Conservation (phyloP, 257 asterid species). For the Solanum peruvianum region DNA sequence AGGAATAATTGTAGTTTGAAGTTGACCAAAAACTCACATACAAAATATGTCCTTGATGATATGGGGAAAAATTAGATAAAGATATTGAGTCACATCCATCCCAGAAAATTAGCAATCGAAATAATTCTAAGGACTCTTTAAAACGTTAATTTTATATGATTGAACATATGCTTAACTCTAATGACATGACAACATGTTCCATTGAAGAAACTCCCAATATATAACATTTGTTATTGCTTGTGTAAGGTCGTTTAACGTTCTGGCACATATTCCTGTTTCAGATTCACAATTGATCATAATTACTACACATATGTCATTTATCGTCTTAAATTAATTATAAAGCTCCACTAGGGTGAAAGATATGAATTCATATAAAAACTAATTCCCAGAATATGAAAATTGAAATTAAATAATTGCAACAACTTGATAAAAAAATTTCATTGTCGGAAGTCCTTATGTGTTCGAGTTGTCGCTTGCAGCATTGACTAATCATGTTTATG, state of each 20-base stretch:
- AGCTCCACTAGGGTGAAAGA: neutral
- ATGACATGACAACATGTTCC: no score
- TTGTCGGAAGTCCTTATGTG: neutral
- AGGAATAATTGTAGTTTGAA: no score
- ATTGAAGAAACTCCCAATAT: no score
- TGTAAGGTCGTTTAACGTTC: neutral
- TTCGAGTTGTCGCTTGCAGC: neutral
- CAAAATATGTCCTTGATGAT: no score
- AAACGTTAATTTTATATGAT: no score
- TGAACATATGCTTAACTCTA: no score
- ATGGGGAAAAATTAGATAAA: neutral
- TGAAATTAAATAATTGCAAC: no score
- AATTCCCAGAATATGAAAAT: no score
- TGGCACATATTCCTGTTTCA: neutral
- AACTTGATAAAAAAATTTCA: neutral
- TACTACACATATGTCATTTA: neutral
- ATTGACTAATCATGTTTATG: neutral
- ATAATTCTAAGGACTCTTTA: neutral
- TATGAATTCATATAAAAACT: no score
- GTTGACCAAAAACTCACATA: no score
- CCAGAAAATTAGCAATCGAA: slow-evolving; percentile 13
- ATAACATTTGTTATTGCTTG: neutral
- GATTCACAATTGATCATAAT: no score
- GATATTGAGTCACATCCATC: neutral
- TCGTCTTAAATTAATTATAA: neutral